Base-by-base conservation (phyloP, 345 rosid genomes). In the Sonneratia caseolaris region DNA sequence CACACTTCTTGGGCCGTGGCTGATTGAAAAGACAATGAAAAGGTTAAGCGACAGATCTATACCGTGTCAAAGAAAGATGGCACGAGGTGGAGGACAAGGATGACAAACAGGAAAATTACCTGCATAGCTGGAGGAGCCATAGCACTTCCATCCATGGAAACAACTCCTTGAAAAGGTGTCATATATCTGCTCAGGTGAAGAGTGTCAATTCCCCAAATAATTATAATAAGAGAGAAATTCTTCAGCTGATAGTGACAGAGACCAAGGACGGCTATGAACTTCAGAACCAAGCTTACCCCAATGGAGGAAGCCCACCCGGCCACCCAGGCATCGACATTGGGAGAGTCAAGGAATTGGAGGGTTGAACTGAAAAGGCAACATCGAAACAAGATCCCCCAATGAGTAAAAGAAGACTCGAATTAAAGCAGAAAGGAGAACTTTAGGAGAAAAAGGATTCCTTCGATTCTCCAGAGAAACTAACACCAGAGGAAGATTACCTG, bases 231-330 rank as follows among this genome's bases (percentile, higher is more conserved):
- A 79, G 45, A 37, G 10, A 64, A 40, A 19, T 37, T 24, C 40
- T 56, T 12, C 55, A 57, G 36, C 18, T 7, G 19, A 37, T 37
- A 4, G 45, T 57, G 11, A 49, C 19, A 24, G 70, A 70, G 59
- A 49, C 35, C 53, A 55, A n/a, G 61, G 22, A 42, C 22, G 68
- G 38, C 27, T 4, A 56, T 66, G 51, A 64, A 57, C 66, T 22
- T 11, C 42, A 12, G 21, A 38, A 73, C 19, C 64, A 35, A 49
- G 15, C 64, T 56, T 91, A 96, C 99, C 99, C 98, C 91, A 92
- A 86, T 37, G 92, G 90, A 75, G 99, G 96, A 84, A 92, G 88
- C 47, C 87, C 97, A 38, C 96, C 97, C 67, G 91, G 92, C 99
- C 99, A 96, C 75, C 84, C 82, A 76, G 97, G 85, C 83, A 91